Conservation (phyloP, 179 eudicot species). For the Monotropa hypopitys region DNA sequence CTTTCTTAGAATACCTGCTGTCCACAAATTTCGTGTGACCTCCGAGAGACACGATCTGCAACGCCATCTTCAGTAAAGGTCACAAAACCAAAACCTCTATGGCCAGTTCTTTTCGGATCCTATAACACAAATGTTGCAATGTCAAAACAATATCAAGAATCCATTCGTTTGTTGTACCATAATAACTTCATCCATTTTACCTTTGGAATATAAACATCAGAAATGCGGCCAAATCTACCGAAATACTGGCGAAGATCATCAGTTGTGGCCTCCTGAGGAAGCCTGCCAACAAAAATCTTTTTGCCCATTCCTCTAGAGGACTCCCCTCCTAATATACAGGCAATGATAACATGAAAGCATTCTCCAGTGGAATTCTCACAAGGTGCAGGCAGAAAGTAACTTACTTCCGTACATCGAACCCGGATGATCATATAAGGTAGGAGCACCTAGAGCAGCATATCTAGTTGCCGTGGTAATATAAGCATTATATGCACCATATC, state of each 20-base stretch:
- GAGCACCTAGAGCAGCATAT: conserved; percentile 93
- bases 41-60: conserved; percentile 88
- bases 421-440: conserved; percentile 84
- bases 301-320: conserved; percentile 67
- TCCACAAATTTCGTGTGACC: conserved; percentile 91
- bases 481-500: conserved; percentile 92
- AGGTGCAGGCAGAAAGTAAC: conserved; percentile 15
- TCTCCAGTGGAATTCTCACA: not conserved
- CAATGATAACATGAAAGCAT: not conserved
- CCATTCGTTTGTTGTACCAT: not conserved
- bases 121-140: conserved; percentile 13
- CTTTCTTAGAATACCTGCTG: conserved; percentile 47
- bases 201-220: conserved; percentile 91
- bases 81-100: conserved; percentile 97
- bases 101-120: conserved; percentile 96
- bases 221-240: conserved; percentile 86
- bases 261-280: conserved; percentile 82
- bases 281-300: conserved; percentile 93
- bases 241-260: conserved; percentile 90
- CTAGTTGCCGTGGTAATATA: conserved; percentile 87
- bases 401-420: conserved; percentile 79
- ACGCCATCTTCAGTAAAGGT: conserved; percentile 93
- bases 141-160: not conserved
- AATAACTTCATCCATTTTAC: conserved; percentile 21
- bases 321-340: conserved; percentile 30